These are phyloP conservation scores for Caryopteris hybrid DNA, from an alignment of 305 asterid species.

Conservation along the genomic window DNA sequence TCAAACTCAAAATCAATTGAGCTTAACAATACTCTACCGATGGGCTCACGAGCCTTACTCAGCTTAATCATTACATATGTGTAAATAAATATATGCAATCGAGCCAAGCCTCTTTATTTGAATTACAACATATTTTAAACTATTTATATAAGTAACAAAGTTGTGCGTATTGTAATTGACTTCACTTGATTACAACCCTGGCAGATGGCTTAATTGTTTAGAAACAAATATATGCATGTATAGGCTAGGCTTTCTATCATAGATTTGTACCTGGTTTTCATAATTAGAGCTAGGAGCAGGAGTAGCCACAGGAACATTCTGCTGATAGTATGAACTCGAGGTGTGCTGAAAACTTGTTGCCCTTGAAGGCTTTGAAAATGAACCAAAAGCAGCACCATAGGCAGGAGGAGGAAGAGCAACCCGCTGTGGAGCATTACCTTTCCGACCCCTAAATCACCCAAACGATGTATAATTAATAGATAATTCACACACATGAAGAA, in stretches of 20 bases:
- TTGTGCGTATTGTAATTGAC: too few species aligned
- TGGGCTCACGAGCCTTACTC: too few species aligned
- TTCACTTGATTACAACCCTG: too few species aligned
- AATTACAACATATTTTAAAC: too few species aligned
- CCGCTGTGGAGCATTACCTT: conserved; percentile 49
- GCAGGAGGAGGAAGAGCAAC: conserved; percentile 84
- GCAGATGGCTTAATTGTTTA: background rate
- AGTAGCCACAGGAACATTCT: conserved; percentile 22
- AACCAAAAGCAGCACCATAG: conserved; percentile 34
- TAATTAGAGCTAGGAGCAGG: conserved; percentile 46
- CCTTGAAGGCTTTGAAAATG: conserved; percentile 41
- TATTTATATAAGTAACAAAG: too few species aligned
- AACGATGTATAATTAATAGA: background rate
- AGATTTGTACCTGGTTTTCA: conserved; percentile 52
- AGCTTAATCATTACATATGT: too few species aligned
- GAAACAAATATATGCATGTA: background rate
- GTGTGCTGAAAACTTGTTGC: conserved; percentile 51
- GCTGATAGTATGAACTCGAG: conserved; percentile 27
- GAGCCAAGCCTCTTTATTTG: too few species aligned
- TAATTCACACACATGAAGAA: background rate
- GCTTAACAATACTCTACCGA: too few species aligned
- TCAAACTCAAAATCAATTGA: background rate
- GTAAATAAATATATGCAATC: too few species aligned
- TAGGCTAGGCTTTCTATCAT: background rate
- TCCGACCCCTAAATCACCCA: conserved; percentile 41